Base-by-base conservation (phyloP, 2,329 filamentous ascomycete species). In the Lasiodiplodia hormozganensis region DNA sequence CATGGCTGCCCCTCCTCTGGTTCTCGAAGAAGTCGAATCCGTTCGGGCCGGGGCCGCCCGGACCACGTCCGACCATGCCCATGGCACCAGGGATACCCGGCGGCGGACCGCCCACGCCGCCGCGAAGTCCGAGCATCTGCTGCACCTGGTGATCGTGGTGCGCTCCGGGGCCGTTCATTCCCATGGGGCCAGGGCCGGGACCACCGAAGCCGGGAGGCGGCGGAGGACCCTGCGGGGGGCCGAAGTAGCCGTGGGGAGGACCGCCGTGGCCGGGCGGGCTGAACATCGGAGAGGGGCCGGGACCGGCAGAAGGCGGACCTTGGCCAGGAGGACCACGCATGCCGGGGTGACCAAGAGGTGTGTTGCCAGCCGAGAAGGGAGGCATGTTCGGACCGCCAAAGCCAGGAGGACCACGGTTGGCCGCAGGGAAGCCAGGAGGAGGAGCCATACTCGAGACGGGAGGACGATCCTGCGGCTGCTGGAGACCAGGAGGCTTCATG, bases 301-400 rank as follows among this genome's bases (percentile, higher is more conserved):
- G 49, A 34, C 49, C 62, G 21, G 62, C 49, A 31, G 49, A 54
- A n/a, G 36, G 28, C 1, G 58, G 67, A 5, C 53, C 69, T 66
- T 23, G 72, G 71, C 70, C 78, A 74, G 68, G 67, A 57, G 65
- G 65, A 40, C 72, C 75, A 38, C 74, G 72, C 62, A 79, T 76
- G 34, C 78, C 77, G 40, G 78, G 78, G 65, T 79, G 77, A 4
- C 77, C 77, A 56, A 80, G 73, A 7, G 78, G 78, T 6, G 78
- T 79, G 70, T 78, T 79, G 10, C 77, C 77, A 21, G 75, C 76
- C 31, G 78, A 79, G 69, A 79, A 78, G 3, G 64, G 64, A 12
- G 62, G 53, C 54, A 69, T 65, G 38, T 51, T 65, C 12, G 64
- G 49, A 18, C 65, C 69, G 12, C 34, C 43, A 23, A 65, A 69